Evolutionary conservation across 2,329 filamentous ascomycete species (phyloP), one percentile per base, ranked within the genome.

Genomic region (Geosmithia putterillii): DNA sequence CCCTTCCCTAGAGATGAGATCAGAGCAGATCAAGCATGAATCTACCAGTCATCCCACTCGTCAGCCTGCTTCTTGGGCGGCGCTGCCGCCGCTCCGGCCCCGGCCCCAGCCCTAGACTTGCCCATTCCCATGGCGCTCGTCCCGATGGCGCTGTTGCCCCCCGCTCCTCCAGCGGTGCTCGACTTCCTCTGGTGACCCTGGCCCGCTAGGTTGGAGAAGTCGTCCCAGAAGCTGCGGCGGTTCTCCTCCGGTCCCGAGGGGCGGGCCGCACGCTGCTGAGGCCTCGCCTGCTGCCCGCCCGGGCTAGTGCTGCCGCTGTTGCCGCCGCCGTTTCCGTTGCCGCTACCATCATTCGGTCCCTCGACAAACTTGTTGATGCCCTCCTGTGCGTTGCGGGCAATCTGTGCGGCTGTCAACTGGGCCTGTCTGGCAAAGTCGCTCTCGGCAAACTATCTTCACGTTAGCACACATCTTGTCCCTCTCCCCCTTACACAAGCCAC

Each of bases 221-320:
- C 83, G 58, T 95, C 89, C 89, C 89, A 95, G 63, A 95, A 95
- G 51, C 85, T 83, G 58, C 83, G 83, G 62, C 81, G 84, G 74
- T 60, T 83, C 72, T 69, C 71, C 54, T 80, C 71, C 42, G 78
- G 44, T 61, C 66, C 43, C n/a, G n/a, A n/a, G n/a, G n/a, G 56
- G 64, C 45, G 62, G 57, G 45, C 64, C 56, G 46, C 51, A 48
- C 53, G 38, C 64, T 55, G 20, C 70, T 66, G 15, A 74, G 73
- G 4, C 84, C 86, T 57, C 39, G 37, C 32, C 41, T 18, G 22
- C 23, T 32, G 4, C 28, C 37, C 4, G 18, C 37, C 17, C n/a
- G 20, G 7, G 28, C 23, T 10, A n/a, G n/a, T n/a, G n/a, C 23
- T 20, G 19, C 61, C 57, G 45, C 64, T 56, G 46, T 50, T 48